Base-by-base conservation (phyloP, 371 early-diverging fungal species). In the Quaeritorhiza haematococci region DNA sequence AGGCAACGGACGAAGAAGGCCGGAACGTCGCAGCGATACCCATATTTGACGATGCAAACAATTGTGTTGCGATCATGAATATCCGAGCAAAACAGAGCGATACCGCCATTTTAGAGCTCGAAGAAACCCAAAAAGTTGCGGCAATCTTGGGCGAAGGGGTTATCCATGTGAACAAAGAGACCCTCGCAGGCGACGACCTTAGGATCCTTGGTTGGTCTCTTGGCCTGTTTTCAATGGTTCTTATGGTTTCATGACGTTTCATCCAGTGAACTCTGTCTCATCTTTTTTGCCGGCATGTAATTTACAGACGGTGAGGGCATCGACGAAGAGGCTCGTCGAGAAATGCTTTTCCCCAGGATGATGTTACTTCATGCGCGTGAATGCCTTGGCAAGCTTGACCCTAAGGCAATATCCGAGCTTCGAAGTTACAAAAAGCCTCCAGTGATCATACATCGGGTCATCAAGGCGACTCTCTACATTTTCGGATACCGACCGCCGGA, bases 381-480 rank as follows among this genome's bases (percentile, higher is more conserved):
- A 10, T 52, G 49, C 13, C 49, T 80, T 3, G 19, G 47, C 21
- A 64, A 64, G 41, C 42, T 82, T 3, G 75, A 76, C 56, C 48
- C 58, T 30, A 61, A 62, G 33, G 57, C 71, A 2, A 53, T 82
- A 6, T 63, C 75, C 17, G 82, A 82, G 62, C 61, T 82, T 17
- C 55, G 67, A 21, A 69, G 71, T 43, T 82, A 82, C 68, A 67
- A 73, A 50, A 69, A 71, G 46, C 82, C 82, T 8, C 82, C 82
- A 1, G 35, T 41, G 26, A 66, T 69, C 2, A 65, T 82, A 24
- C 71, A 78, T 52, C 66, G 63, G 62, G 68, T 78, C 3, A 29
- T 77, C 6, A 76, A 76, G 55, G 78, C 71, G 7, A 68, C 73
- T n/a, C 59, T 79, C 19, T 79, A 76, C 46, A 38, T 82, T 6